phyloP scores from a whole-genome alignment of 140 eudicot species.

The Flaveria floridana region DNA sequence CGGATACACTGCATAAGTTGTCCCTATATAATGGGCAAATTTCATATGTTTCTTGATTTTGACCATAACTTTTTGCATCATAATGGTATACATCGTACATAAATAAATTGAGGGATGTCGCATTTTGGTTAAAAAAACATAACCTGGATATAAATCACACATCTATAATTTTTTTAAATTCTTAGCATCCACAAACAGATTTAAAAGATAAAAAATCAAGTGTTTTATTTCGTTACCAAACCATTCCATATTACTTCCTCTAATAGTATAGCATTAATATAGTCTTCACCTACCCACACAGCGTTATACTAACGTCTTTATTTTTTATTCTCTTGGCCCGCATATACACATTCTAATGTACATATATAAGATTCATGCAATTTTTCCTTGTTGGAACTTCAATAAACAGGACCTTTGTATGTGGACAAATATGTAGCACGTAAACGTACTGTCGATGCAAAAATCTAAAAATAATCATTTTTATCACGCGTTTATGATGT shows the following conservation, averaged over 20 bases:
- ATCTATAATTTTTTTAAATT: not conserved
- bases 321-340: no score
- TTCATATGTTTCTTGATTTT: no score
- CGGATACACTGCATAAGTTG: no score
- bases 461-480: not conserved
- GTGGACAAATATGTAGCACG: not conserved
- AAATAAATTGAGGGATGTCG: no score
- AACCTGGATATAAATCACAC: no score
- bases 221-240: not conserved
- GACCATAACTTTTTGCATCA: no score
- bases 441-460: not conserved
- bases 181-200: not conserved
- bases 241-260: not conserved
- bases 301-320: not conserved
- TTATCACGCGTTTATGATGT: not conserved
- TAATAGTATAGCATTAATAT: not conserved
- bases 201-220: not conserved
- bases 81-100: no score
- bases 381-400: not conserved
- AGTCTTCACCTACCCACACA: not conserved
- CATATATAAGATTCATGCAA: not conserved
- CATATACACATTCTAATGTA: not conserved
- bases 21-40: no score
- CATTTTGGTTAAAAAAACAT: no score
- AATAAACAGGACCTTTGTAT: not conserved